A percentile compares a stretch with the other conserved stretches of the same genome.
Conservation (phyloP, 345 rosid genomes). For the Kernera saxatilis region DNA sequence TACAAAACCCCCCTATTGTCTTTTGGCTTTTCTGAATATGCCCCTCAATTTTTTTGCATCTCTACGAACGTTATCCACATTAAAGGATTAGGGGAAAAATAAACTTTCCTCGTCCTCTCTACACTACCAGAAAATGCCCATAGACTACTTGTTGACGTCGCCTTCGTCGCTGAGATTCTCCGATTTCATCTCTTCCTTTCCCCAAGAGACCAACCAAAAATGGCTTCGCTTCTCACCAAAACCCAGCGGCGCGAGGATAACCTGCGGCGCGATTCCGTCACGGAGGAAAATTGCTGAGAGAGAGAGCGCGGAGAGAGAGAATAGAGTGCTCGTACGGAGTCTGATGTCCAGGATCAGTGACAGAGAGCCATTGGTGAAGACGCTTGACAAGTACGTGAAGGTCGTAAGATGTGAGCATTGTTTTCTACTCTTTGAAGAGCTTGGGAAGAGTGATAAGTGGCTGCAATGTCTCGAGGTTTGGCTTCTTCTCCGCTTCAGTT, state of each 20-base stretch:
- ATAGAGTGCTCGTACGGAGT: slow-evolving; percentile 53
- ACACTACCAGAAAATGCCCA: slow-evolving; percentile 5
- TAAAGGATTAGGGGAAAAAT: background rate
- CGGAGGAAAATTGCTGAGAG: slow-evolving; percentile 36
- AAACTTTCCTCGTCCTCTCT: background rate
- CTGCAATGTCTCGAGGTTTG: slow-evolving; percentile 84
- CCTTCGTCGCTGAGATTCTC: slow-evolving; percentile 25
- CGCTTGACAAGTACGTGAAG: slow-evolving; percentile 62
- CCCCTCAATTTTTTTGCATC: background rate
- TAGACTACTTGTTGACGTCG: slow-evolving; percentile 21
- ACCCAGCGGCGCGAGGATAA: background rate
- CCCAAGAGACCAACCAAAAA: background rate
- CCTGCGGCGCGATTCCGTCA: slow-evolving; percentile 46
- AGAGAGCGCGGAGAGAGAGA: slow-evolving; percentile 40
- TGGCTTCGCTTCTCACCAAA: slow-evolving; percentile 9
- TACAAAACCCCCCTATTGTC: background rate
- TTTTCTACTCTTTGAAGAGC: slow-evolving; percentile 85
- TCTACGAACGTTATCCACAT: slow-evolving; percentile 1
- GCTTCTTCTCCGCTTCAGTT: background rate
- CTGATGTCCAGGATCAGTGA: slow-evolving; percentile 51
- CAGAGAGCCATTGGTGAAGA: slow-evolving; percentile 62
- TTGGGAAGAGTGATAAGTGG: slow-evolving; percentile 80
- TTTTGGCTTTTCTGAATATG: background rate
- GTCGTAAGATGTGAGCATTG: slow-evolving; percentile 74
- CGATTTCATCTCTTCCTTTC: slow-evolving; percentile 9